These are phyloP conservation scores for Elsinoe necatrix DNA, from an alignment of 2,329 filamentous ascomycete genomes.

Conservation along the genomic window DNA sequence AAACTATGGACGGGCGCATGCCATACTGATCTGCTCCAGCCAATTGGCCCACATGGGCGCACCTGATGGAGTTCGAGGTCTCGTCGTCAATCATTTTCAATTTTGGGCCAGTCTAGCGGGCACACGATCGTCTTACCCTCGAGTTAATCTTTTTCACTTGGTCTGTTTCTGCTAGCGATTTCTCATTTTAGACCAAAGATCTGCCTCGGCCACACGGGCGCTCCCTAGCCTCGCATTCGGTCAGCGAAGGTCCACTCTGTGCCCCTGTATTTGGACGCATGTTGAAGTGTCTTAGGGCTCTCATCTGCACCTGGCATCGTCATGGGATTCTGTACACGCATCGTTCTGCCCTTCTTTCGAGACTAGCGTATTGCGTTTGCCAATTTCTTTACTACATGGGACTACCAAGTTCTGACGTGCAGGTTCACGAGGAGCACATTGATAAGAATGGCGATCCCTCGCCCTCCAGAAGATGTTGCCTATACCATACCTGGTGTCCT, in stretches of 20 bases:
- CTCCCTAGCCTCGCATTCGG: slow-evolving; percentile 5
- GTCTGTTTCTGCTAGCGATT: background rate
- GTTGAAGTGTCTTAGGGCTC: background rate
- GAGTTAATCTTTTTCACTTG: background rate
- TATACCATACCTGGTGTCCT: background rate
- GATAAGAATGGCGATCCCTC: slow-evolving; percentile 3
- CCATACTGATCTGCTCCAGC: background rate
- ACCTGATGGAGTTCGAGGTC: background rate
- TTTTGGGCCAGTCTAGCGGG: background rate
- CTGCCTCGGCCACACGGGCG: background rate
- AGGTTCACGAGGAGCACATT: background rate
- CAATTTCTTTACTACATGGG: slow-evolving; percentile 4
- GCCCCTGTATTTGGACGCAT: background rate
- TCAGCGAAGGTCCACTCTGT: slow-evolving; percentile 4
- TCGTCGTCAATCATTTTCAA: background rate
- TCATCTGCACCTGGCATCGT: background rate
- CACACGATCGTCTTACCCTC: background rate
- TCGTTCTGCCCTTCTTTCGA: background rate
- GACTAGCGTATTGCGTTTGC: slow-evolving; percentile 10
- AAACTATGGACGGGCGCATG: slow-evolving; percentile 4
- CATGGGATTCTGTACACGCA: slow-evolving; percentile 13
- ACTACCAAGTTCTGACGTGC: background rate
- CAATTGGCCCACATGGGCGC: background rate
- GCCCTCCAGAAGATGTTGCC: background rate
- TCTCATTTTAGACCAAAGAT: slow-evolving; percentile 6